Conservation (phyloP, 345 rosid species). For the Sapria himalayana region DNA sequence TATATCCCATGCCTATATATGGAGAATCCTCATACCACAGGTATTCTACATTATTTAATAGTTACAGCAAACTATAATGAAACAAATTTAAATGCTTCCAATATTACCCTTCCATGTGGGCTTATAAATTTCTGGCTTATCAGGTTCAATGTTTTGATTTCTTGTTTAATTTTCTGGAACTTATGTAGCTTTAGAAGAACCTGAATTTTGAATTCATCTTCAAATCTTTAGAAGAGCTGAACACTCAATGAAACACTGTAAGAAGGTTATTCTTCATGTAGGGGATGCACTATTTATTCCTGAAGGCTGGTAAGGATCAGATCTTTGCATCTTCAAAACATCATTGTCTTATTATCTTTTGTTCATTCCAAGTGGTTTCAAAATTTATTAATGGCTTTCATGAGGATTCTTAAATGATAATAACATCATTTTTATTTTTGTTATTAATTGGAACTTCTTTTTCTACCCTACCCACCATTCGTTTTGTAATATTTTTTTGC, state of each 20-base stretch:
- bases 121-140: conserved; percentile 2
- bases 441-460: too few relatives aligned
- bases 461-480: too few relatives aligned
- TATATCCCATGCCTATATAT: conserved; percentile 71
- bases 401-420: too few relatives aligned
- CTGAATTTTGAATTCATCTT: conserved; percentile 44
- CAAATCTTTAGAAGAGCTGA: too few relatives aligned
- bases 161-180: conserved; percentile 18
- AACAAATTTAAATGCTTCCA: background rate
- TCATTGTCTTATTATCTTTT: background rate
- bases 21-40: conserved; percentile 96
- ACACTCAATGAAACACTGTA: conserved; percentile 28
- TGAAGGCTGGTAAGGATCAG: conserved; percentile 77
- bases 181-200: conserved; percentile 44
- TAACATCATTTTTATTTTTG: too few relatives aligned
- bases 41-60: conserved; percentile 17
- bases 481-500: too few relatives aligned
- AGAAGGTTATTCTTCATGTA: conserved; percentile 45
- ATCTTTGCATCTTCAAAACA: conserved; percentile 6
- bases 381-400: too few relatives aligned
- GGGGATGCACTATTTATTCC: conserved; percentile 97
- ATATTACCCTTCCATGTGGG: background rate
- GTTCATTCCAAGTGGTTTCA: too few relatives aligned
- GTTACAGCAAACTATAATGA: background rate
- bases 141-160: conserved; percentile 1